A percentile compares a stretch with the other conserved stretches of the same genome.
These are phyloP conservation scores for Myxozyma mucilagina DNA, from an alignment of 805 yeast genomes.

Conservation along the genomic window DNA sequence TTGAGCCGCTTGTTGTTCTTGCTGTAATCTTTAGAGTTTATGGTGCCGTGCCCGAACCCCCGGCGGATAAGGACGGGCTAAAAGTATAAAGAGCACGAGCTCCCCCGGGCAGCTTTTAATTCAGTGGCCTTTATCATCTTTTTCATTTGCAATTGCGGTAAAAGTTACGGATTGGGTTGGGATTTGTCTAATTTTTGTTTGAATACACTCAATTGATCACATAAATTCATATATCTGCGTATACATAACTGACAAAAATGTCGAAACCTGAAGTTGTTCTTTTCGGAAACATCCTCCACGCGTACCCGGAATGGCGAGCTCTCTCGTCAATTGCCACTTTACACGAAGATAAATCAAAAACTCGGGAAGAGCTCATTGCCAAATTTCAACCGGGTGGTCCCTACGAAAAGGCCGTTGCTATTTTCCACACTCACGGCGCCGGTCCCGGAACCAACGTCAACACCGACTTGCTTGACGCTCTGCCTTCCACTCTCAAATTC, in stretches of 20 bases:
- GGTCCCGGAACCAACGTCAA: constrained; percentile 60
- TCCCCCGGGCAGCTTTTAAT: no score
- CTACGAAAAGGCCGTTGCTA: constrained; percentile 47
- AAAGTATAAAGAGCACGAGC: no score
- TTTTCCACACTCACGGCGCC: constrained; percentile 54
- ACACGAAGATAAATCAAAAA: constrained; percentile 17
- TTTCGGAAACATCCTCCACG: constrained; percentile 62
- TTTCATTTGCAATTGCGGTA: no score
- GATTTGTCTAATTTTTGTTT: no score
- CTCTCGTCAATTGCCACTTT: constrained; percentile 42
- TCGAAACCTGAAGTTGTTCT: constrained; percentile 61
- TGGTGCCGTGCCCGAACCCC: no score
- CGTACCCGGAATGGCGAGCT: constrained; percentile 63
- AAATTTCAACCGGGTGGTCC: constrained; percentile 42
- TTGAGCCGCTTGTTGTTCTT: no score
- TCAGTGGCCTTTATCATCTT: no score
- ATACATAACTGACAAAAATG: background rate
- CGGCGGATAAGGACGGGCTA: no score
- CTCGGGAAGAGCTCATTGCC: constrained; percentile 43
- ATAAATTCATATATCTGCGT: no score
- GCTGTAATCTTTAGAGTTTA: no score
- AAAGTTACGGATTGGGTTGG: no score
- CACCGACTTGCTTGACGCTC: constrained; percentile 54
- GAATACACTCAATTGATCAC: background rate
- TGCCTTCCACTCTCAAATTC: constrained; percentile 57